Percentiles rank a stretch among this genome's conserved stretches.
Conservation (phyloP, 1,284 basidiomycete species). For the Cryptococcus sp. region DNA sequence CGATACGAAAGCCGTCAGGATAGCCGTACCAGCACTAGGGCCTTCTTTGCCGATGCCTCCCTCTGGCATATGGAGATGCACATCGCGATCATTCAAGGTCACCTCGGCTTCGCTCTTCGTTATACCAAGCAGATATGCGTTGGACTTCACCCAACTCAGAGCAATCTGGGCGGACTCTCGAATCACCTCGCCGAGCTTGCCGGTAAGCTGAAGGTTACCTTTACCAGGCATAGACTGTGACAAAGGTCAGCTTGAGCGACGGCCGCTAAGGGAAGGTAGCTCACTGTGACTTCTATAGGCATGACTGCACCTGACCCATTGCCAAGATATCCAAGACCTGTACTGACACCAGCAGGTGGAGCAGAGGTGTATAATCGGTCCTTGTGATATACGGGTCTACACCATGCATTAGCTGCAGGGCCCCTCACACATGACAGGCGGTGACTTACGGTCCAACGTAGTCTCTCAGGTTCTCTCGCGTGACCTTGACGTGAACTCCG, state of each 20-base stretch:
- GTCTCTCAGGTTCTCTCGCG: conserved; percentile 84
- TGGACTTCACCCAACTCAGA: conserved; percentile 87
- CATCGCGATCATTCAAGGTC: conserved; percentile 78
- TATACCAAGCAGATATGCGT: conserved; percentile 86
- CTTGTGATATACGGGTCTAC: conserved; percentile 81
- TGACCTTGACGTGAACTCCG: conserved; percentile 77
- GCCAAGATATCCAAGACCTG: conserved; percentile 91
- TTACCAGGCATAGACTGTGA: conserved; percentile 86
- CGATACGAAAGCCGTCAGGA: conserved; percentile 86
- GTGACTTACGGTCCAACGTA: conserved; percentile 78
- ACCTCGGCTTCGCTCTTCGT: conserved; percentile 70
- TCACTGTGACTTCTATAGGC: conserved; percentile 90
- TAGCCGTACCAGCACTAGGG: conserved; percentile 92
- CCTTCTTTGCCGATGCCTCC: conserved; percentile 98
- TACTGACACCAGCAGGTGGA: conserved; percentile 89
- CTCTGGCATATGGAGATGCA: conserved; percentile 95
- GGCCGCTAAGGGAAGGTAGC: conserved; percentile 45
- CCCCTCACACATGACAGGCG: not conserved
- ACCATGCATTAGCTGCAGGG: conserved; percentile 1
- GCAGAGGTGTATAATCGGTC: conserved; percentile 82
- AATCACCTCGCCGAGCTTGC: conserved; percentile 97
- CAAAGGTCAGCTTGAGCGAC: conserved; percentile 8
- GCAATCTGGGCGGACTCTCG: conserved; percentile 94
- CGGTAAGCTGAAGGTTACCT: conserved; percentile 84
- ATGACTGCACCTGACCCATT: conserved; percentile 96